Base-by-base conservation (phyloP, 2,329 filamentous ascomycete species). In the Nigrograna mackinnonii region DNA sequence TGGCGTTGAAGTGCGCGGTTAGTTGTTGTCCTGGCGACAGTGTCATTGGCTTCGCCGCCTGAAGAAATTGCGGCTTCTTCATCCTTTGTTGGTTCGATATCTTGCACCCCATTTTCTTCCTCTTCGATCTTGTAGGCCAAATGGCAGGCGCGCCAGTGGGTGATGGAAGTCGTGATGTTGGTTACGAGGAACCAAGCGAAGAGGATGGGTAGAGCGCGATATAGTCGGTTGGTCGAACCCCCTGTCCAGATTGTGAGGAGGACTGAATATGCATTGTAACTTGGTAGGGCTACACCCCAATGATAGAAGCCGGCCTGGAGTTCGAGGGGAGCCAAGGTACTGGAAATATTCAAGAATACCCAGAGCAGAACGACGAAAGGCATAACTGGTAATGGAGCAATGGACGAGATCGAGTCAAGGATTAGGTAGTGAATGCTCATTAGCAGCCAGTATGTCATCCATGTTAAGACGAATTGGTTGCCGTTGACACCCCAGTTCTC, bases 301-400 rank as follows among this genome's bases (percentile, higher is more conserved):
- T 54, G 58, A 46, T 70, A 76, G 40, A 76, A 76, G 0, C 44
- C 67, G 0, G 75, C 61, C 0, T 64, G 64, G 1, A 76, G 54
- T 38, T 73, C 69, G 13, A 77, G 68, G 0, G 75, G 74, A 5
- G 70, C 56, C 14, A 77, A 52, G 9, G 71, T 68, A 2, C 66
- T 70, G 0, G 70, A 58, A 5, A 76, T 55, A 43, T 77, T 78
- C 20, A 67, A 13, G 12, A 76, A 58, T 5, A 76, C 50, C 75
- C 75, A 78, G 0, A 65, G 52, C 4, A 77, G 58, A 4, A 76
- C 52, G 6, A 68, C 65, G 61, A 77, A 73, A 1, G 75, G 76
- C 35, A 76, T 60, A 42, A 63, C 70, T 0, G 62, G 57, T 7
- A 64, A 50, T 0, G 71, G 66, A 2, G 74, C 43, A 58, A 71